Conservation (phyloP, 345 rosid species). For the Aethionema arabicum region DNA sequence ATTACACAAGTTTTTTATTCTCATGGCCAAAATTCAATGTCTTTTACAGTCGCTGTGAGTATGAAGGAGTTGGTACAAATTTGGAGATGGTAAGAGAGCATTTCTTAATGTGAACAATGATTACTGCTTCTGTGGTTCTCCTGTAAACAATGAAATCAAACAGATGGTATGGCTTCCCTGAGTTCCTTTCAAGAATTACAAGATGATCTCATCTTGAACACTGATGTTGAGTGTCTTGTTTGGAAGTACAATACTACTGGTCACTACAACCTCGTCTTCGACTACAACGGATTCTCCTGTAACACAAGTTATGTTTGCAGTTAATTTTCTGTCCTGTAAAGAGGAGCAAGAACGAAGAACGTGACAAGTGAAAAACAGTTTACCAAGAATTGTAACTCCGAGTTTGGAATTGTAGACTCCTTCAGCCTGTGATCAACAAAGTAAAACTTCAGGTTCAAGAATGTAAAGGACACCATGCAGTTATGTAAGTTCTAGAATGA, state of each 20-base stretch:
- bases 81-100: neutral
- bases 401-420: constrained; percentile 84
- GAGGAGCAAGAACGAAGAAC: neutral
- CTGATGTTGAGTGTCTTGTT: constrained; percentile 77
- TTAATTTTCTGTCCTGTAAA: constrained; percentile 14
- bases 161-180: constrained; percentile 15
- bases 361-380: neutral
- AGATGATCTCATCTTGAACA: constrained; percentile 80
- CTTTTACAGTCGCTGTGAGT: constrained; percentile 27
- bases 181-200: constrained; percentile 37
- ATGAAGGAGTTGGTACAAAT: constrained; percentile 21
- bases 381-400: constrained; percentile 96
- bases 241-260: constrained; percentile 87
- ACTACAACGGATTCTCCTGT: constrained; percentile 87
- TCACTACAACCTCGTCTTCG: constrained; percentile 90
- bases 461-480: neutral
- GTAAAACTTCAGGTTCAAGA: constrained; percentile 24
- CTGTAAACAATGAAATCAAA: constrained; percentile 14
- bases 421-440: constrained; percentile 59
- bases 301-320: constrained; percentile 1
- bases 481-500: constrained; percentile 14
- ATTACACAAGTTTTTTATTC: constrained; percentile 23
- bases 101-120: constrained; percentile 22
- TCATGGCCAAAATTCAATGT: constrained; percentile 27
- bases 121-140: constrained; percentile 26